Conservation (phyloP, 257 asterid species). For the Capsicum chinense region DNA sequence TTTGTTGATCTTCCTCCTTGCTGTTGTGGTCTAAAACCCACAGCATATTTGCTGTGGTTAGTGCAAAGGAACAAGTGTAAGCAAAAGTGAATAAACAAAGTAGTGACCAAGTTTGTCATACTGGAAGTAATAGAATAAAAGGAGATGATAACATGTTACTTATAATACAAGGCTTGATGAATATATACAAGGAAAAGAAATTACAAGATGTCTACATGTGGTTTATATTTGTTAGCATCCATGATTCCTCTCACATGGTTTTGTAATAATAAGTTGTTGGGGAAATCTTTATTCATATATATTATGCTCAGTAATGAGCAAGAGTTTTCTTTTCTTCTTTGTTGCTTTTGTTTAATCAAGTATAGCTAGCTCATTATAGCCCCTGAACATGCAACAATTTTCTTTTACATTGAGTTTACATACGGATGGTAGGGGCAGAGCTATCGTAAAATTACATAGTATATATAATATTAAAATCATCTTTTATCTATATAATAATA, state of each 20-base stretch:
- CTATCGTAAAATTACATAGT: no score
- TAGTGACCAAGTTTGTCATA: slow-evolving; percentile 42
- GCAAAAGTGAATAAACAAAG: slow-evolving; percentile 33
- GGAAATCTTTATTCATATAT: slow-evolving; percentile 31
- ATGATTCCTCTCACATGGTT: slow-evolving; percentile 43
- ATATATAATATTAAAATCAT: no score
- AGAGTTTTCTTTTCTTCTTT: background rate
- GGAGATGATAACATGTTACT: slow-evolving; percentile 8
- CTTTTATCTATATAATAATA: no score
- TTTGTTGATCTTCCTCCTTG: slow-evolving; percentile 57
- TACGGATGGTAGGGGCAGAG: no score
- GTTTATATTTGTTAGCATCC: slow-evolving; percentile 42
- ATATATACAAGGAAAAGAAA: slow-evolving; percentile 29
- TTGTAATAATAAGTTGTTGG: slow-evolving; percentile 52
- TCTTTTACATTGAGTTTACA: no score
- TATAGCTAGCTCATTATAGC: slow-evolving; percentile 8
- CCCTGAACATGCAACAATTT: background rate
- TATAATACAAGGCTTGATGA: slow-evolving; percentile 28
- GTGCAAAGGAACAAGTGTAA: slow-evolving; percentile 40
- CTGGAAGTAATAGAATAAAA: background rate
- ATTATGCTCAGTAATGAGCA: slow-evolving; percentile 30
- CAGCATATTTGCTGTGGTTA: slow-evolving; percentile 31
- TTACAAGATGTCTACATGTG: slow-evolving; percentile 20
- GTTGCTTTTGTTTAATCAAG: background rate
- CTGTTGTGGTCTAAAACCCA: slow-evolving; percentile 40